Evolutionary conservation across 108 stramenopile species (phyloP).

Genomic region (Cylindrotheca fusiformis): DNA sequence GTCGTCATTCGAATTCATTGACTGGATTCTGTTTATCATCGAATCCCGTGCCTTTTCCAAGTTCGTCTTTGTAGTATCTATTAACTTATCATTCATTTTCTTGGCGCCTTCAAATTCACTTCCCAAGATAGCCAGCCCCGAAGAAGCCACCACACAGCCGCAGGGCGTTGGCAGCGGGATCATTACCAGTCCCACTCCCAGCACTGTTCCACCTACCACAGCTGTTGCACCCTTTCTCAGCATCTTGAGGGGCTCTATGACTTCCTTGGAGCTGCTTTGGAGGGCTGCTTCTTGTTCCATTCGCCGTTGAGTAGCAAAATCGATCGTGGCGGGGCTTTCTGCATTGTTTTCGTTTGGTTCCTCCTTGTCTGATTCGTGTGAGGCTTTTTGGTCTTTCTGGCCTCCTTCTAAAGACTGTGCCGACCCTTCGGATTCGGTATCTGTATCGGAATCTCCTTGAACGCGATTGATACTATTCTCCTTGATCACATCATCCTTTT

Average conservation of each 20-base stretch:
- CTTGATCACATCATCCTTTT: too few species aligned
- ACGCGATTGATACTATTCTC: too few species aligned
- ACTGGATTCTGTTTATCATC: constrained; percentile 20
- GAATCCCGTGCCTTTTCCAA: constrained; percentile 13
- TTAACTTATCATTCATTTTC: constrained; percentile 26
- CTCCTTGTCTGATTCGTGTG: neutral
- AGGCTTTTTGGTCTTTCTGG: neutral
- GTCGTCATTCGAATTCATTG: constrained; percentile 14
- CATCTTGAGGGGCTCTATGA: constrained; percentile 9
- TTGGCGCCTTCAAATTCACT: constrained; percentile 42
- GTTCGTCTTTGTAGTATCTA: constrained; percentile 21
- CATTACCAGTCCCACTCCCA: constrained; percentile 42
- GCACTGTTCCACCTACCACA: constrained; percentile 44
- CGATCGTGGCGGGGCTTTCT: neutral
- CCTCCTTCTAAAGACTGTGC: neutral
- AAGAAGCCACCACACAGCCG: constrained; percentile 39
- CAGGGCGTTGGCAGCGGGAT: constrained; percentile 53
- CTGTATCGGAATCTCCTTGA: too few species aligned
- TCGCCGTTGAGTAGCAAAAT: constrained; percentile 1
- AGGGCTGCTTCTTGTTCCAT: constrained; percentile 4
- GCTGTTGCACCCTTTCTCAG: constrained; percentile 51
- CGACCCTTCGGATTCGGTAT: neutral
- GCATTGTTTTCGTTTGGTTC: neutral
- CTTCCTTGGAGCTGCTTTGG: neutral
- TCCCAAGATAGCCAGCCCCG: constrained; percentile 49